phyloP scores from a whole-genome alignment of 106 monocot species.

The Acanthochlamys bracteata region DNA sequence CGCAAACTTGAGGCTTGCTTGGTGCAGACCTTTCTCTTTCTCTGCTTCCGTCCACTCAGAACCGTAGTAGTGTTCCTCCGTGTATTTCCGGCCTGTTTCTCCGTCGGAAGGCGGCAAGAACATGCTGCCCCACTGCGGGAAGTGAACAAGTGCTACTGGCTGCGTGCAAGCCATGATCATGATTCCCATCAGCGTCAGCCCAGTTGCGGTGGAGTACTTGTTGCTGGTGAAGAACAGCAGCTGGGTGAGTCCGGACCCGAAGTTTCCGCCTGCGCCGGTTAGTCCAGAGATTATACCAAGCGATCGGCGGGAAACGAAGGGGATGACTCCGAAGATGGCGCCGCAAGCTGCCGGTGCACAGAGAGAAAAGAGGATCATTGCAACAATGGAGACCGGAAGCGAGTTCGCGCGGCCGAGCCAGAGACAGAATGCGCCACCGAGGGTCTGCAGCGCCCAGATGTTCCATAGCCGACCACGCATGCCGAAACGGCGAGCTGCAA shows the following conservation, averaged over 20 bases:
- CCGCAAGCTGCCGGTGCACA: conserved; percentile 63
- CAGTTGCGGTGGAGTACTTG: conserved; percentile 26
- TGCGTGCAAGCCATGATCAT: conserved; percentile 51
- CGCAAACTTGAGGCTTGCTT: conserved; percentile 37
- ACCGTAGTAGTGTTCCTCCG: conserved; percentile 38
- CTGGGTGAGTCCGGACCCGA: conserved; percentile 63
- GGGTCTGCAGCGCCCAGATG: conserved; percentile 53
- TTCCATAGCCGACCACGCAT: conserved; percentile 64
- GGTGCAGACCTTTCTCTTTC: conserved; percentile 26
- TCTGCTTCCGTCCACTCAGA: conserved; percentile 39
- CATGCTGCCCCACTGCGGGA: conserved; percentile 56
- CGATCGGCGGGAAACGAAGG: conserved; percentile 53
- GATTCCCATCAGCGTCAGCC: conserved; percentile 33
- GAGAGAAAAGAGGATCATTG: conserved; percentile 57
- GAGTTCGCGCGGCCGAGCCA: conserved; percentile 36
- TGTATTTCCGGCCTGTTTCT: conserved; percentile 2
- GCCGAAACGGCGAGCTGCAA: conserved; percentile 21
- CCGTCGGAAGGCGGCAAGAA: conserved; percentile 12
- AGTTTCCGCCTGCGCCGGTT: conserved; percentile 54
- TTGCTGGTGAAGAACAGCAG: conserved; percentile 59
- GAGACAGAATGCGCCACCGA: conserved; percentile 58
- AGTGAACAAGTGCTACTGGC: conserved; percentile 31
- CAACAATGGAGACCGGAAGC: conserved; percentile 32
- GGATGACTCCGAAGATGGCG: conserved; percentile 47
- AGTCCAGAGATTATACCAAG: conserved; percentile 27